phyloP scores from a whole-genome alignment of 352 stramenopile species.

The Pythium volutum region DNA sequence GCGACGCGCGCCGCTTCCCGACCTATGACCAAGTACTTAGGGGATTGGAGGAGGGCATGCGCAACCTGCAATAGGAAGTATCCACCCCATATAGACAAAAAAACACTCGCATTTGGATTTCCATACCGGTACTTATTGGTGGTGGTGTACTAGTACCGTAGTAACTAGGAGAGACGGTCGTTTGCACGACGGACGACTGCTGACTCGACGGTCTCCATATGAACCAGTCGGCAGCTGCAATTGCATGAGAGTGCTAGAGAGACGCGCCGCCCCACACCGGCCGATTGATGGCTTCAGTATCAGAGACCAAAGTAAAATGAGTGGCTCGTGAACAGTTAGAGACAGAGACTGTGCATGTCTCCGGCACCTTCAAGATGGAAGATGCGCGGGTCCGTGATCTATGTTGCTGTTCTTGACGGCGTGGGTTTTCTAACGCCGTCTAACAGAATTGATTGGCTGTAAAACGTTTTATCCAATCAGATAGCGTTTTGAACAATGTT shows the following conservation, averaged over 20 bases:
- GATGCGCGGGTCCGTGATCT: slow-evolving; percentile 7
- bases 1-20: slow-evolving; percentile 73
- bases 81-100: neutral
- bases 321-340: neutral
- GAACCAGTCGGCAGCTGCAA: too few relatives aligned
- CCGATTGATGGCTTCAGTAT: too few relatives aligned
- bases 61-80: slow-evolving; percentile 13
- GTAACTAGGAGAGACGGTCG: too few relatives aligned
- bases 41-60: slow-evolving; percentile 68
- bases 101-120: too few relatives aligned
- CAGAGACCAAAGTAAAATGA: neutral
- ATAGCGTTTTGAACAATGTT: neutral
- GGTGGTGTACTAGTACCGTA: too few relatives aligned
- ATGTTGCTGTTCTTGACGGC: neutral
- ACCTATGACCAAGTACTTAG: slow-evolving; percentile 80
- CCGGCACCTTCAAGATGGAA: neutral
- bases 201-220: too few relatives aligned
- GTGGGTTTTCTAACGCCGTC: neutral
- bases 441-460: neutral
- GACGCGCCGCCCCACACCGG: too few relatives aligned
- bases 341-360: neutral
- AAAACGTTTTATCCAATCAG: neutral
- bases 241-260: too few relatives aligned
- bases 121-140: too few relatives aligned
- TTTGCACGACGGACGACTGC: too few relatives aligned